phyloP scores from a whole-genome alignment of 495 filamentous ascomycete species.

The Neurospora hispaniola region DNA sequence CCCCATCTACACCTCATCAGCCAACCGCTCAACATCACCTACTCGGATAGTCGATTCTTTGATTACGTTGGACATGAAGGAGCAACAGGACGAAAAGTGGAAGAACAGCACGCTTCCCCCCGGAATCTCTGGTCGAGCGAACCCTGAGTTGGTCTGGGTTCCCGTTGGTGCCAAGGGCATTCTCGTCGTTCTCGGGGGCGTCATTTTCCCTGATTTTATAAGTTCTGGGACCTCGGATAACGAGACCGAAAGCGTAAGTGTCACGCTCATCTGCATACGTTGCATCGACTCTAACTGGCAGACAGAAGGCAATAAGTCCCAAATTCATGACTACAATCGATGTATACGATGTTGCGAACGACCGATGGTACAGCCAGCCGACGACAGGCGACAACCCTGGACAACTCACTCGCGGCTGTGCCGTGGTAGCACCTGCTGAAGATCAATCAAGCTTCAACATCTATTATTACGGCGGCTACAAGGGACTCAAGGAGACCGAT shows the following conservation, averaged over 20 bases:
- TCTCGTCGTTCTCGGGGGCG: slow-evolving; percentile 57
- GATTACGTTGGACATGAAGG: slow-evolving; percentile 50
- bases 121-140: slow-evolving; percentile 43
- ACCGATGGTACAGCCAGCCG: slow-evolving; percentile 52
- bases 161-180: slow-evolving; percentile 54
- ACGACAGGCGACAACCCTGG: slow-evolving; percentile 39
- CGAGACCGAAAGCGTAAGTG: slow-evolving; percentile 34
- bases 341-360: slow-evolving; percentile 52
- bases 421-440: slow-evolving; percentile 48
- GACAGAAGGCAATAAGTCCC: slow-evolving; percentile 37
- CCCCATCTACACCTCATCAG: neutral
- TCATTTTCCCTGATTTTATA: slow-evolving; percentile 33
- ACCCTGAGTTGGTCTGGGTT: slow-evolving; percentile 59
- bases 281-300: slow-evolving; percentile 2
- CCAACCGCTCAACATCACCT: neutral
- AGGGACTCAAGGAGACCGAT: slow-evolving; percentile 31
- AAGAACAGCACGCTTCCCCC: slow-evolving; percentile 43
- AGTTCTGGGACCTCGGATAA: slow-evolving; percentile 10
- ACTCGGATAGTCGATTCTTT: slow-evolving; percentile 21
- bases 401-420: slow-evolving; percentile 53
- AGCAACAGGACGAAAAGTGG: slow-evolving; percentile 41
- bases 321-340: slow-evolving; percentile 53
- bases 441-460: slow-evolving; percentile 59
- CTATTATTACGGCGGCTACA: slow-evolving; percentile 65
- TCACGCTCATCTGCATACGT: neutral